phyloP scores from a whole-genome alignment of 306 rosid genomes.

The Casuarina cunninghamiana region DNA sequence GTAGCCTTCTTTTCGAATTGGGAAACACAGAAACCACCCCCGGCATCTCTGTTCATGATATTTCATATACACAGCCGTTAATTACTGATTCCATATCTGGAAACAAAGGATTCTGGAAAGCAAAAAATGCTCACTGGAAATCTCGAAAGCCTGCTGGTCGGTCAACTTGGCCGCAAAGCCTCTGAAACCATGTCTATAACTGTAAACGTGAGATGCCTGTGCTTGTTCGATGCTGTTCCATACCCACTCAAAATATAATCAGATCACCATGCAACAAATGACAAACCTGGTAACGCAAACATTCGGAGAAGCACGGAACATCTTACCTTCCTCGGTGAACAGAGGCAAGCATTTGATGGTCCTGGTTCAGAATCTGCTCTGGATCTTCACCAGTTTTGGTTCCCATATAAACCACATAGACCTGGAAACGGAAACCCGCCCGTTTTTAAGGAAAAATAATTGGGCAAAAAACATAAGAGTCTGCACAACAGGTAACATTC shows the following conservation, averaged over 20 bases:
- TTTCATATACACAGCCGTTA: constrained; percentile 20
- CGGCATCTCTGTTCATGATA: constrained; percentile 55
- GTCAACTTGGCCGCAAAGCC: constrained; percentile 80
- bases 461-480: not conserved
- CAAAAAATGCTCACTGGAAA: constrained; percentile 45
- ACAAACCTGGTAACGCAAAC: not conserved
- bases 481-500: not conserved
- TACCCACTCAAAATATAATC: not conserved
- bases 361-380: constrained; percentile 50
- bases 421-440: constrained; percentile 45
- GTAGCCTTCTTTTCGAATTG: constrained; percentile 60
- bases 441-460: constrained; percentile 4
- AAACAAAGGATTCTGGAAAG: constrained; percentile 6
- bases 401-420: constrained; percentile 82
- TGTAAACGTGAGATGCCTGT: constrained; percentile 61
- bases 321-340: constrained; percentile 66
- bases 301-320: not conserved
- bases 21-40: constrained; percentile 82
- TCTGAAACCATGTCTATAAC: constrained; percentile 70
- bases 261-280: not conserved
- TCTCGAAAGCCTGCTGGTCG: constrained; percentile 59
- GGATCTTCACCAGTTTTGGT: constrained; percentile 58
- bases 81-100: not conserved
- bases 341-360: constrained; percentile 64
- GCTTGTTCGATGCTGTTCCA: constrained; percentile 63